Base-by-base conservation (phyloP, 1,139 yeast genomes). In the Pichia sp. region DNA sequence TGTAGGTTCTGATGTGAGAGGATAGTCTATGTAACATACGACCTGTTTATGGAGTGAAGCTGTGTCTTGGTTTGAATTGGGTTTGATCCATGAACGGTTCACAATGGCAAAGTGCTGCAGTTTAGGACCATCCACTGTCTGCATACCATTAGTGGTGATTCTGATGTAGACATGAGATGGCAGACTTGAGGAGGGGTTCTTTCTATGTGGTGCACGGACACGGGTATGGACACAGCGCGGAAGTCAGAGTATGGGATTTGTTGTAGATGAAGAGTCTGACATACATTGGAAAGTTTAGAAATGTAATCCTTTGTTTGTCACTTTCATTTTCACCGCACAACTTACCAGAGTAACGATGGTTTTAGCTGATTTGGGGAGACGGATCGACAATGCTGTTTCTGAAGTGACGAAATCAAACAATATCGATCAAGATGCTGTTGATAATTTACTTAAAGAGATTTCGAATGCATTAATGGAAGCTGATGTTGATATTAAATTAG, bases 321-420 rank as follows among this genome's bases (percentile, higher is more conserved):
- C n/a, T n/a, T n/a, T n/a, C n/a, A n/a, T n/a, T n/a, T n/a, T n/a
- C n/a, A n/a, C n/a, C n/a, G n/a, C n/a, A n/a, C n/a, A n/a, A n/a
- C n/a, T n/a, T n/a, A n/a, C n/a, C n/a, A n/a, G n/a, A n/a, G n/a
- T n/a, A n/a, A n/a, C n/a, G 9, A 89, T 91, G 97, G 97, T 91
- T 55, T 77, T 91, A 57, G 96, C 96, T 47, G 97, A 91, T 64
- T 72, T 91, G 51, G 97, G 98, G 30, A 71, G 84, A 50, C 79
- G 95, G 48, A 82, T 91, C 60, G 85, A 79, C 62, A 68, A 69
- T 52, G 89, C 89, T 60, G 74, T 88, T 59, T 61, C 89, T 64
- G 67, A 78, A 44, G 74, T 91, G 40, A 74, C 94, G 50, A 61
- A 72, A 57, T 64, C 83, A 5, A 69, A 67, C 35, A 81, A 75